A percentile compares a stretch with the other conserved stretches of the same genome.
These are phyloP conservation scores for Ascochyta rabiei DNA, from an alignment of 2,329 filamentous ascomycete genomes.

Conservation along the genomic window DNA sequence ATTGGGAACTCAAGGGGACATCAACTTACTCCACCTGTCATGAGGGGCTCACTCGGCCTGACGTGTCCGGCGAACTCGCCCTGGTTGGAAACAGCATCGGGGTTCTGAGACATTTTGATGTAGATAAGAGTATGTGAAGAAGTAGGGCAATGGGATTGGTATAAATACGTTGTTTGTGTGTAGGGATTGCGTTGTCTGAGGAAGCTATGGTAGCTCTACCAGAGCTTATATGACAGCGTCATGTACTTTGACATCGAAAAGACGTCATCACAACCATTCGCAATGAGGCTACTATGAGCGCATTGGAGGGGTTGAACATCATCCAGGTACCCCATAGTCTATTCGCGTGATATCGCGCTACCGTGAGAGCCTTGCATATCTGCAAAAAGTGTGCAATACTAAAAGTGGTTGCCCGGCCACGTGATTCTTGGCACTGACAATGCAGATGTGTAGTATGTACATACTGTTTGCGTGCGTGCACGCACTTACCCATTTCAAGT, in stretches of 20 bases:
- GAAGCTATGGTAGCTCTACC: not conserved
- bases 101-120: slow-evolving; percentile 54
- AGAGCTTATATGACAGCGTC: slow-evolving; percentile 10
- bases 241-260: slow-evolving; percentile 10
- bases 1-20: not conserved
- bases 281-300: slow-evolving; percentile 6
- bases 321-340: not conserved
- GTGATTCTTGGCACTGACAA: not conserved
- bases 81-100: slow-evolving; percentile 58
- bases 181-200: not conserved
- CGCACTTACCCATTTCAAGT: not conserved
- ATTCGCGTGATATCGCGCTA: not conserved
- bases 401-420: not conserved
- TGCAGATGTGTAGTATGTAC: not conserved
- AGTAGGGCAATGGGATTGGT: not conserved
- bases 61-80: slow-evolving; percentile 62
- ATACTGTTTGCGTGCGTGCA: not conserved
- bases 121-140: not conserved
- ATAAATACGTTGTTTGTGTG: not conserved
- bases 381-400: not conserved
- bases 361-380: not conserved
- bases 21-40: slow-evolving; percentile 60
- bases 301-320: slow-evolving; percentile 3
- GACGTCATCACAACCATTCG: slow-evolving; percentile 3
- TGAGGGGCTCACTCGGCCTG: slow-evolving; percentile 59